Conservation (phyloP, 495 filamentous ascomycete genomes). For the Ramalina intermedia region DNA sequence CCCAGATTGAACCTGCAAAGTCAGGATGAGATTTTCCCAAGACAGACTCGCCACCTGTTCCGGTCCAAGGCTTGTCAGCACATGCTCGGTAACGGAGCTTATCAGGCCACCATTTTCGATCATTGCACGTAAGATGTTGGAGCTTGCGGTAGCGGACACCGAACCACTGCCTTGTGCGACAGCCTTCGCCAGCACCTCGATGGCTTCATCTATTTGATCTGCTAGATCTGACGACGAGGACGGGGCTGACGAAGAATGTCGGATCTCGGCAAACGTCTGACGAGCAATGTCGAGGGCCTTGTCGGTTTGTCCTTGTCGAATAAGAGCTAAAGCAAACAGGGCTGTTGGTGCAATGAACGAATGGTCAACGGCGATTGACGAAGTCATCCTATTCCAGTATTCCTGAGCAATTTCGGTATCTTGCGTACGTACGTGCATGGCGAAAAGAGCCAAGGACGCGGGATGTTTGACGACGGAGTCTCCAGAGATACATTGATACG, state of each 20-base stretch:
- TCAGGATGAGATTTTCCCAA: conserved; percentile 41
- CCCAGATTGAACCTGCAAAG: conserved; percentile 49
- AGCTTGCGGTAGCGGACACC: conserved; percentile 38
- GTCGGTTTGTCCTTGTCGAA: conserved; percentile 63
- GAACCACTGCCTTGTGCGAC: conserved; percentile 32
- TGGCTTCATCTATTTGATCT: conserved; percentile 76
- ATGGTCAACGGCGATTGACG: conserved; percentile 28
- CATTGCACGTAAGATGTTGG: conserved; percentile 61
- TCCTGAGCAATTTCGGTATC: conserved; percentile 59
- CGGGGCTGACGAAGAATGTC: conserved; percentile 24
- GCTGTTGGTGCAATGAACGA: conserved; percentile 71
- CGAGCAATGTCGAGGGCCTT: conserved; percentile 64
- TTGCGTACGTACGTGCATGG: conserved; percentile 66
- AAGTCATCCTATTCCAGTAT: conserved; percentile 60
- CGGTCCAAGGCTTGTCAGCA: conserved; percentile 44
- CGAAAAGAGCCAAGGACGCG: conserved; percentile 71
- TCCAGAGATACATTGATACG: conserved; percentile 42
- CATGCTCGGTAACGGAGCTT: conserved; percentile 45
- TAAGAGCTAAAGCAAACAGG: conserved; percentile 72
- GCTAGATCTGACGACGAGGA: conserved; percentile 34
- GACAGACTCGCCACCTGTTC: conserved; percentile 42
- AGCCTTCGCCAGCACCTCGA: conserved; percentile 56
- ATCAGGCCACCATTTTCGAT: conserved; percentile 51
- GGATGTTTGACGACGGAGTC: conserved; percentile 36
- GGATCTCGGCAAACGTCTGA: conserved; percentile 69